phyloP scores from a whole-genome alignment of 192 early-diverging fungal species.

The Rhizophagus sp. region DNA sequence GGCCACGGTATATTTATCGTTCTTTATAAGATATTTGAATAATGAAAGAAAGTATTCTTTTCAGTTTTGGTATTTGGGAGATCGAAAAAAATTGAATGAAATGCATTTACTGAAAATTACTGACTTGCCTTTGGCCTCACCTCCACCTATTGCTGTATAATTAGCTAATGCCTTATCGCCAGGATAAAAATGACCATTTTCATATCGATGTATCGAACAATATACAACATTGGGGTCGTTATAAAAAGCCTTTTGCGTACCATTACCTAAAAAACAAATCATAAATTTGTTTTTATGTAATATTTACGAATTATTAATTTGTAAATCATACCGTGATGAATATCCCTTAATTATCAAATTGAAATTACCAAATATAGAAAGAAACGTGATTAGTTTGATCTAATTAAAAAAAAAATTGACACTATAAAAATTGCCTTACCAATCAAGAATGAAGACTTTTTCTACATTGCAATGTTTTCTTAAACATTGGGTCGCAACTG shows the following conservation, averaged over 20 bases:
- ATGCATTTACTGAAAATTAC: conserved; percentile 12
- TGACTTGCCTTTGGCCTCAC: conserved; percentile 60
- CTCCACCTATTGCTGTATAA: conserved; percentile 56
- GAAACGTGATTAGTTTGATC: neutral
- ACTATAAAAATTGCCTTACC: conserved; percentile 43
- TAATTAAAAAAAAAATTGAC: neutral
- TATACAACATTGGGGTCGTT: conserved; percentile 79
- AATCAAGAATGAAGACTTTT: conserved; percentile 84
- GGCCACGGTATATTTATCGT: conserved; percentile 93
- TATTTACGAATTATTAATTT: neutral
- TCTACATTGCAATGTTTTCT: conserved; percentile 47
- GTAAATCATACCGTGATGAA: conserved; percentile 78
- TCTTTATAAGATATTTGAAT: conserved; percentile 31
- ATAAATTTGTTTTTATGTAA: neutral
- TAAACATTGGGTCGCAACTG: conserved; percentile 72
- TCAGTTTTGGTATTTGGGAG: neutral
- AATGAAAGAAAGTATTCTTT: neutral
- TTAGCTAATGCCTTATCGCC: conserved; percentile 52
- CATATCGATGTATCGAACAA: conserved; percentile 86
- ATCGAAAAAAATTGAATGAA: conserved; percentile 6
- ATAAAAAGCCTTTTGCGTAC: conserved; percentile 84
- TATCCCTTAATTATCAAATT: conserved; percentile 56
- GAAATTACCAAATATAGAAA: neutral
- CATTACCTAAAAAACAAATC: conserved; percentile 61
- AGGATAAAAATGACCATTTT: conserved; percentile 81